phyloP scores from a whole-genome alignment of 345 rosid genomes.

The Anacardium occidentale region DNA sequence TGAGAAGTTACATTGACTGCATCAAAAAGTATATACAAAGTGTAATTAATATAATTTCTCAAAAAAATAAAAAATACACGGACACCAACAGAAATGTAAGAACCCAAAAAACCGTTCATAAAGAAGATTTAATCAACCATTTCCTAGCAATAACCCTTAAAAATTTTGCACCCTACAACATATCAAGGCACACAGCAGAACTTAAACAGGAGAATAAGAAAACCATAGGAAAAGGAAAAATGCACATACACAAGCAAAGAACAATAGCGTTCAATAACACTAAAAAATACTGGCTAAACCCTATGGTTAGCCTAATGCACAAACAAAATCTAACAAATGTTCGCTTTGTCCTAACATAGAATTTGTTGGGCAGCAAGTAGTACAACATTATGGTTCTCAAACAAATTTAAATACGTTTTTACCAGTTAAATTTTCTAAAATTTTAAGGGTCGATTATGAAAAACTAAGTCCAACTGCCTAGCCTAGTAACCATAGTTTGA shows the following conservation, averaged over 20 bases:
- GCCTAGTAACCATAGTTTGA: slow-evolving; percentile 70
- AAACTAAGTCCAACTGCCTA: not conserved
- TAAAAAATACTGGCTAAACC: slow-evolving; percentile 14
- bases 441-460: slow-evolving; percentile 3
- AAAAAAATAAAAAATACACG: too few relatives aligned
- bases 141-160: too few relatives aligned
- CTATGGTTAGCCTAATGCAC: slow-evolving; percentile 16
- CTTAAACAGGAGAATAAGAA: not conserved
- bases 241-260: not conserved
- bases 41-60: too few relatives aligned
- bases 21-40: too few relatives aligned
- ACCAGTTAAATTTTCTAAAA: slow-evolving; percentile 10
- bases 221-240: not conserved
- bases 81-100: too few relatives aligned
- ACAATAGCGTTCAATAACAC: not conserved
- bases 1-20: too few relatives aligned
- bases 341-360: not conserved
- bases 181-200: not conserved
- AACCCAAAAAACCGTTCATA: too few relatives aligned
- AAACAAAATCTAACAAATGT: not conserved
- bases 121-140: too few relatives aligned
- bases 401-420: not conserved
- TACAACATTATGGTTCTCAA: slow-evolving; percentile 15
- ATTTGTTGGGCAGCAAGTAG: not conserved
- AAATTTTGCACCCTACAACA: not conserved